A percentile compares a stretch with the other conserved stretches of the same genome.
These are phyloP conservation scores for Malassezia slooffiae DNA, from an alignment of 1,284 basidiomycete genomes.

Conservation along the genomic window DNA sequence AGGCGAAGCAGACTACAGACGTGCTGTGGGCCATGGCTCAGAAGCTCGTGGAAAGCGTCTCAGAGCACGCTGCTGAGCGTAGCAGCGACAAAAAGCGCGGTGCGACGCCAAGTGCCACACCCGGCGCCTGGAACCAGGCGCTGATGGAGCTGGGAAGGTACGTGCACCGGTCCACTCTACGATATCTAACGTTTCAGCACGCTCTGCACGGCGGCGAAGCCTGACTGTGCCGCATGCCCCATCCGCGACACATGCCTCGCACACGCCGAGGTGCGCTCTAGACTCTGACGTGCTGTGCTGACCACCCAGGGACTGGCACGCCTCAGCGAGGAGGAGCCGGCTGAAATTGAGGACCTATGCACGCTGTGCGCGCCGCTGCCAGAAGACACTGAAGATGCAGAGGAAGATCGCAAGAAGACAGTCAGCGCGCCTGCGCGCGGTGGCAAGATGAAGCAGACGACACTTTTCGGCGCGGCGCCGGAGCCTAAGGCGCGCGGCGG, in stretches of 20 bases:
- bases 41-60: constrained; percentile 22
- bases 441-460: constrained; percentile 12
- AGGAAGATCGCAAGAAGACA: neutral
- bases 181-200: constrained; percentile 18
- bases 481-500: neutral
- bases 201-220: constrained; percentile 26
- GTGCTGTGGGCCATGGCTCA: constrained; percentile 33
- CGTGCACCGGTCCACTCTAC: neutral
- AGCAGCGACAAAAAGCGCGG: constrained; percentile 1
- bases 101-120: constrained; percentile 13
- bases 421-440: neutral
- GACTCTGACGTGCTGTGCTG: neutral
- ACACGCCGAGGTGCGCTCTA: constrained; percentile 14
- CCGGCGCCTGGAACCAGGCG: constrained; percentile 42
- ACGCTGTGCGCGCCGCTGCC: constrained; percentile 28
- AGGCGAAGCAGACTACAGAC: constrained; percentile 31
- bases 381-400: neutral
- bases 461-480: constrained; percentile 11
- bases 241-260: constrained; percentile 25
- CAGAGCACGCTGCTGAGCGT: neutral
- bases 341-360: constrained; percentile 38
- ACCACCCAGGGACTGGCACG: neutral
- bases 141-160: constrained; percentile 43
- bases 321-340: neutral
- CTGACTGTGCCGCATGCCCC: constrained; percentile 29